These are phyloP conservation scores for Boletus reticuloceps DNA, from an alignment of 768 basidiomycete species.

Conservation along the genomic window DNA sequence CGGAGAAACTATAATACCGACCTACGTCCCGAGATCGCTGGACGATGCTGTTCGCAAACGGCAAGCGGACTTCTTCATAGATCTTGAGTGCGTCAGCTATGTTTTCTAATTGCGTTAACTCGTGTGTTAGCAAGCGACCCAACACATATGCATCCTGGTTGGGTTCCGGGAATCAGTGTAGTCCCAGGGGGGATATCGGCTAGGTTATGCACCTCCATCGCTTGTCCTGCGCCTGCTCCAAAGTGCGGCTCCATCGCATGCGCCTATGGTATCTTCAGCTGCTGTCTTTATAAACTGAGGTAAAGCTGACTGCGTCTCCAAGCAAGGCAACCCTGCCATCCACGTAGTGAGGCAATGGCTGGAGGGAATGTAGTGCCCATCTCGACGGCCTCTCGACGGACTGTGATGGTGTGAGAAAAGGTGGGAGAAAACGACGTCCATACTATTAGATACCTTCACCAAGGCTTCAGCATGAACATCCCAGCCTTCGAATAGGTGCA, in stretches of 20 bases:
- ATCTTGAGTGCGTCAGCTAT: constrained; percentile 26
- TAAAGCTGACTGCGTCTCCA: constrained; percentile 44
- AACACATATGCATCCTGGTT: constrained; percentile 31
- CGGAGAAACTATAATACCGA: constrained; percentile 20
- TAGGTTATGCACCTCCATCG: constrained; percentile 41
- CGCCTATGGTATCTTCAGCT: constrained; percentile 28
- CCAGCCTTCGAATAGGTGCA: constrained; percentile 29
- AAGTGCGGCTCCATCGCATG: constrained; percentile 48
- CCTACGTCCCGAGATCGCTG: constrained; percentile 20
- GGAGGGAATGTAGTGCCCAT: constrained; percentile 46
- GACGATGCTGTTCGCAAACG: constrained; percentile 27
- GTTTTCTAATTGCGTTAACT: constrained; percentile 19
- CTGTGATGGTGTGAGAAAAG: constrained; percentile 19
- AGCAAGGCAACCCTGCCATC: constrained; percentile 36
- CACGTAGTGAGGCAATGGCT: constrained; percentile 8
- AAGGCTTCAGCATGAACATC: constrained; percentile 9
- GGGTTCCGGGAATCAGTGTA: neutral
- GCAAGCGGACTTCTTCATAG: constrained; percentile 33
- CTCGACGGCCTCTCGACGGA: constrained; percentile 35
- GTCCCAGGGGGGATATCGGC: neutral
- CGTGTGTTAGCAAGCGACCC: constrained; percentile 27
- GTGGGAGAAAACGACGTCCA: too few relatives aligned
- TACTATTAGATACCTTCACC: constrained; percentile 6
- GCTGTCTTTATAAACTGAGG: neutral
- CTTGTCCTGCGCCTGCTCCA: constrained; percentile 49